These are phyloP conservation scores for Macrocybe gigantea DNA, from an alignment of 768 basidiomycete genomes.

Conservation along the genomic window DNA sequence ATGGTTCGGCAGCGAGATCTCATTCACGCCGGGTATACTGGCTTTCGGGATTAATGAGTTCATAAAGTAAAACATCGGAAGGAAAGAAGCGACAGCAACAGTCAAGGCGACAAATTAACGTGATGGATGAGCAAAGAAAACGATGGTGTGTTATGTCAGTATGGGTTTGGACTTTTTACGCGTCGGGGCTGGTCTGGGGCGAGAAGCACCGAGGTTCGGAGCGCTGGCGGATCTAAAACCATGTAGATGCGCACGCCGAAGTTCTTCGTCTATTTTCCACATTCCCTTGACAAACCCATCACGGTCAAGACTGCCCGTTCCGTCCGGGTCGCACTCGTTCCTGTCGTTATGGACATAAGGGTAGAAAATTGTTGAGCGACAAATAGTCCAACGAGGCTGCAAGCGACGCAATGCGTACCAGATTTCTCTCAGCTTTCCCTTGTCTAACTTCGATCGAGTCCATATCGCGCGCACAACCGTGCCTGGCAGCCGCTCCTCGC, in stretches of 20 bases:
- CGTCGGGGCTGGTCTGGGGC: slow-evolving; percentile 13
- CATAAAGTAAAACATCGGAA: too few species aligned
- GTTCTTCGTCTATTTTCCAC: slow-evolving; percentile 85
- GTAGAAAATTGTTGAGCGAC: background rate
- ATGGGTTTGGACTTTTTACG: slow-evolving; percentile 19
- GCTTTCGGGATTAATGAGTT: too few species aligned
- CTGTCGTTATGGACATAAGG: slow-evolving; percentile 25
- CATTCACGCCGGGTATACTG: too few species aligned
- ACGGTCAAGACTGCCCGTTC: slow-evolving; percentile 52
- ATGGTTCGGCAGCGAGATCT: too few species aligned
- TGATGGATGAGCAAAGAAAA: background rate
- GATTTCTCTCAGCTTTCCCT: slow-evolving; percentile 48
- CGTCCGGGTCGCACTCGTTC: slow-evolving; percentile 61
- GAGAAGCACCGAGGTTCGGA: slow-evolving; percentile 15
- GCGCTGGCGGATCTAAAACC: slow-evolving; percentile 25
- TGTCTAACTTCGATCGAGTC: slow-evolving; percentile 52
- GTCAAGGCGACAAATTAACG: too few species aligned
- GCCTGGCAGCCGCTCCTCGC: slow-evolving; percentile 50
- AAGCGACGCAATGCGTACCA: slow-evolving; percentile 42
- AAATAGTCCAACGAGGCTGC: background rate
- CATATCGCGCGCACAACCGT: slow-evolving; percentile 54
- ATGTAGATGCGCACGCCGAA: slow-evolving; percentile 50
- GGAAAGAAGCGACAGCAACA: too few species aligned
- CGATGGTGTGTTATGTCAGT: slow-evolving; percentile 16
- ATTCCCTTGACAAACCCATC: slow-evolving; percentile 72